A percentile compares a stretch with the other conserved stretches of the same genome.
phyloP scores from a whole-genome alignment of 129 eudicot genomes.

The Calendula officinalis region DNA sequence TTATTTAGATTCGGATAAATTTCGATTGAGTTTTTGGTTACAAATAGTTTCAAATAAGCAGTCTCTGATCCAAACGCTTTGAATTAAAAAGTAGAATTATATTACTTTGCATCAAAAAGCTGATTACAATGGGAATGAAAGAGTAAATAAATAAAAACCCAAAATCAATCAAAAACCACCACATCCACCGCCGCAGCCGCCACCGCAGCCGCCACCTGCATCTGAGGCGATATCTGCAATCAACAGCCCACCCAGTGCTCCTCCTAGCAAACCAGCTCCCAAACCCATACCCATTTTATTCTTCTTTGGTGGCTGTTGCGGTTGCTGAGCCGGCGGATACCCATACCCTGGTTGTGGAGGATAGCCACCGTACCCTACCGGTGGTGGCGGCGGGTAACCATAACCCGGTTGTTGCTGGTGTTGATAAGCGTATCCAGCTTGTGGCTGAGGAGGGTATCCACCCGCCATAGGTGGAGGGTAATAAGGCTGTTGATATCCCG shows the following conservation, averaged over 20 bases:
- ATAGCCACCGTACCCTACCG: constrained; percentile 44
- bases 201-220: constrained; percentile 36
- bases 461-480: constrained; percentile 1
- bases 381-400: constrained; percentile 51
- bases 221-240: constrained; percentile 55
- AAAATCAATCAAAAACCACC: constrained; percentile 31
- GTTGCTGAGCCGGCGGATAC: constrained; percentile 37
- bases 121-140: constrained; percentile 3
- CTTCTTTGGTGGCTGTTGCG: constrained; percentile 45
- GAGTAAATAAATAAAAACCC: not conserved
- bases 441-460: constrained; percentile 36
- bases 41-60: too few relatives aligned
- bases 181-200: constrained; percentile 35
- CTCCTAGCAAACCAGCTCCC: constrained; percentile 66
- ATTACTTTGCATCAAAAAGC: too few relatives aligned
- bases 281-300: constrained; percentile 48
- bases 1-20: too few relatives aligned
- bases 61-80: too few relatives aligned
- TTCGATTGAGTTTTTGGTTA: too few relatives aligned
- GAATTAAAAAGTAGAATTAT: too few relatives aligned
- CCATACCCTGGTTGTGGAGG: constrained; percentile 37
- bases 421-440: constrained; percentile 21
- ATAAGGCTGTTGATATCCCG: constrained; percentile 33
- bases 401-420: constrained; percentile 35
- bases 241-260: constrained; percentile 61